Conservation (phyloP, 1,284 basidiomycete species). For the Papiliotrema fonsecae region DNA sequence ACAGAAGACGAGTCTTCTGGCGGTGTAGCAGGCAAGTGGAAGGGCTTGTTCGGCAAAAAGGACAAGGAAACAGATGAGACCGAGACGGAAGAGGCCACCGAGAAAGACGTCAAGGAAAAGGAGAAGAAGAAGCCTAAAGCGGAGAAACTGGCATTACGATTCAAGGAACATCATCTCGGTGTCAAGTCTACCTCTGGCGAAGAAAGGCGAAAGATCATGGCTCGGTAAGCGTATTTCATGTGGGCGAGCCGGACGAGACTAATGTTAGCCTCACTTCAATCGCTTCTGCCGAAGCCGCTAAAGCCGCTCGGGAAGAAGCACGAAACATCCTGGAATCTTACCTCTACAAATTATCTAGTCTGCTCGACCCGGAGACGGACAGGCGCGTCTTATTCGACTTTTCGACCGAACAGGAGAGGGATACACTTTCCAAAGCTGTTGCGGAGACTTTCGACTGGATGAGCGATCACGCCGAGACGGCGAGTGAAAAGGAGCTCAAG, state of each 20-base stretch:
- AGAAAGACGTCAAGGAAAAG: constrained; percentile 13
- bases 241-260: background rate
- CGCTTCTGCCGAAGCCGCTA: constrained; percentile 70
- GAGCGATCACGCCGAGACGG: constrained; percentile 75
- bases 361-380: constrained; percentile 62
- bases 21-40: constrained; percentile 68
- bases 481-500: constrained; percentile 66
- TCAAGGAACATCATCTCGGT: constrained; percentile 60
- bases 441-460: constrained; percentile 77
- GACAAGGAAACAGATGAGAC: constrained; percentile 19
- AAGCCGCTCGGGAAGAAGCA: constrained; percentile 78
- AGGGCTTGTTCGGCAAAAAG: constrained; percentile 67
- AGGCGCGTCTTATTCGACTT: constrained; percentile 70
- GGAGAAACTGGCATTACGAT: constrained; percentile 53
- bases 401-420: constrained; percentile 67
- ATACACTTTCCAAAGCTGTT: constrained; percentile 60
- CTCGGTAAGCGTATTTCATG: constrained; percentile 52
- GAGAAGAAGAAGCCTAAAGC: constrained; percentile 45
- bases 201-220: constrained; percentile 65
- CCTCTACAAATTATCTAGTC: constrained; percentile 81
- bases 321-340: constrained; percentile 88
- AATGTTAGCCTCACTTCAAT: constrained; percentile 67
- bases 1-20: constrained; percentile 63
- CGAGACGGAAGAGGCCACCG: constrained; percentile 48
- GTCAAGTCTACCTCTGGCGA: constrained; percentile 65